Evolutionary conservation across 192 early-diverging fungal species (phyloP).

Genomic region (Entomortierella lignicola): DNA sequence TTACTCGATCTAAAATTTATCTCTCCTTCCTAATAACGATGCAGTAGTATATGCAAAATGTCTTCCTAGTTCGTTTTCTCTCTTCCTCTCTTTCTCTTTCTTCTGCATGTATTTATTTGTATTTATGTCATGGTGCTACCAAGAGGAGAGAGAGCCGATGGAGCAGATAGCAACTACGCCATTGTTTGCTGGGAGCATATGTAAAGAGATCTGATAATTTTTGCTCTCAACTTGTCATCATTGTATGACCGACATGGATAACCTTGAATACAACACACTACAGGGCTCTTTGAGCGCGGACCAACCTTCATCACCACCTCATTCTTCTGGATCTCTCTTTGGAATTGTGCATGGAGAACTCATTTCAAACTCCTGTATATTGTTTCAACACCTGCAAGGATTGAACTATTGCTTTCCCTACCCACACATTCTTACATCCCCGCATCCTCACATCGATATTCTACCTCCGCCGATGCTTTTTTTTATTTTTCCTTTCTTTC

Average conservation of each 20-base stretch:
- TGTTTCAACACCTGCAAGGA: neutral
- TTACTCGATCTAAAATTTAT: too few species aligned
- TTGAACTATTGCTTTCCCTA: neutral
- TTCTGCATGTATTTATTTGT: neutral
- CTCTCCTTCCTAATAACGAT: too few species aligned
- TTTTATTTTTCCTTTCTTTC: too few species aligned
- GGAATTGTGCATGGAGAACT: neutral
- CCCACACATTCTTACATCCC: neutral
- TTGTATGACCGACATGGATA: slow-evolving; percentile 1
- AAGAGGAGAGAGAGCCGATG: too few species aligned
- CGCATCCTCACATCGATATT: neutral
- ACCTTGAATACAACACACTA: slow-evolving; percentile 3
- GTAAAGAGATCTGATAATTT: too few species aligned
- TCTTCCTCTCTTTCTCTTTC: neutral
- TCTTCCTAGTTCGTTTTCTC: neutral
- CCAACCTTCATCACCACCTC: neutral
- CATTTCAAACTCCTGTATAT: neutral
- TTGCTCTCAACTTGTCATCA: neutral
- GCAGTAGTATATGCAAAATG: too few species aligned
- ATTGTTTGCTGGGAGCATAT: too few species aligned
- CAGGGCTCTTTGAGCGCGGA: neutral
- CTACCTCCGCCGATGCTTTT: neutral
- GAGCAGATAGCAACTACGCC: too few species aligned
- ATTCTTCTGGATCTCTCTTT: neutral
- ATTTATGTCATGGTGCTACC: neutral